Percentiles rank a stretch among this genome's conserved stretches.
These are phyloP conservation scores for Podospora australis DNA, from an alignment of 495 filamentous ascomycete species.

Conservation along the genomic window DNA sequence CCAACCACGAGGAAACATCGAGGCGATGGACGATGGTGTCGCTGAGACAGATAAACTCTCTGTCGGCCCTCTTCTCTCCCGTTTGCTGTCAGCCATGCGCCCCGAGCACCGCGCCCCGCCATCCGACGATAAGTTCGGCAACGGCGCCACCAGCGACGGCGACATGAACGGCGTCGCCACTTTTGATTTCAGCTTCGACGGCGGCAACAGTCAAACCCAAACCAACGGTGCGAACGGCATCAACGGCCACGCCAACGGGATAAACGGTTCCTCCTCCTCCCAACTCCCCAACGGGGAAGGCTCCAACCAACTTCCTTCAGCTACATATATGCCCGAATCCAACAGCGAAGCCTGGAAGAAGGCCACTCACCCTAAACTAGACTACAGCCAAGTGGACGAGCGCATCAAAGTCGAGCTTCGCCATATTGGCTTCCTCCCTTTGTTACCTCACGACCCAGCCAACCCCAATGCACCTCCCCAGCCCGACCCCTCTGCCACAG, in stretches of 20 bases:
- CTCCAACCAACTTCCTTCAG: slow-evolving; percentile 49
- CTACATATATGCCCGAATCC: slow-evolving; percentile 71
- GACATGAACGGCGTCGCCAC: slow-evolving; percentile 21
- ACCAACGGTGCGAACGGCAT: slow-evolving; percentile 46
- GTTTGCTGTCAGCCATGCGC: slow-evolving; percentile 75
- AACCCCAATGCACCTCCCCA: slow-evolving; percentile 39
- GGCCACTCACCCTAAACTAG: slow-evolving; percentile 57
- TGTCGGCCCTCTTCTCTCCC: slow-evolving; percentile 72
- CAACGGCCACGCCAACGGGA: slow-evolving; percentile 26
- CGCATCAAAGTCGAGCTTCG: slow-evolving; percentile 85
- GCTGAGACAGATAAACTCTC: slow-evolving; percentile 89
- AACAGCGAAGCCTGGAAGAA: slow-evolving; percentile 53
- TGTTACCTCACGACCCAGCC: slow-evolving; percentile 45
- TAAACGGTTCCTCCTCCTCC: slow-evolving; percentile 16
- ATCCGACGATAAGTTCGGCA: slow-evolving; percentile 52
- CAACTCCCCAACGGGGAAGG: neutral
- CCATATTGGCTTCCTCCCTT: slow-evolving; percentile 82
- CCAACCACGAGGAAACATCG: slow-evolving; percentile 74
- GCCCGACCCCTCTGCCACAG: slow-evolving; percentile 25
- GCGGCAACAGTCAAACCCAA: slow-evolving; percentile 14
- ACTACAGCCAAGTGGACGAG: slow-evolving; percentile 80
- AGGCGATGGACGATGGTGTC: slow-evolving; percentile 75
- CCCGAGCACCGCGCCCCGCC: slow-evolving; percentile 67
- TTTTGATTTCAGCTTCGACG: slow-evolving; percentile 18
- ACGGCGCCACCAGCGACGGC: slow-evolving; percentile 48